Percentiles rank a stretch among this genome's conserved stretches.
phyloP scores from a whole-genome alignment of 1,284 basidiomycete genomes.

The Phellopilus nigrolimitatus region DNA sequence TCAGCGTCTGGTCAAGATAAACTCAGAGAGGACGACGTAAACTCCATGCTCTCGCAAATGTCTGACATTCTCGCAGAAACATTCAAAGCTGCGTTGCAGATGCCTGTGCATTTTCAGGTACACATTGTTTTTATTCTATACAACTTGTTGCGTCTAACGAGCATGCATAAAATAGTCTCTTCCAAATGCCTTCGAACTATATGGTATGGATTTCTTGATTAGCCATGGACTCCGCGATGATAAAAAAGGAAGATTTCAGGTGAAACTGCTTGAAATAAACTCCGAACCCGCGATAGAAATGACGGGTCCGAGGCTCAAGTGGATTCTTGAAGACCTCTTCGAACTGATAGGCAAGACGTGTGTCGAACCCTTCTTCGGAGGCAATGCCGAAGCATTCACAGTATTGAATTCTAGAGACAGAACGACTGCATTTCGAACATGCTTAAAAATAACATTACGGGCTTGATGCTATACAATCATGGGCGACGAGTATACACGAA shows the following conservation, averaged over 20 bases:
- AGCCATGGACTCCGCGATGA: slow-evolving; percentile 37
- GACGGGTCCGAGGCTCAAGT: slow-evolving; percentile 78
- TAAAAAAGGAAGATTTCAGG: slow-evolving; percentile 41
- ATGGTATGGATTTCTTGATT: slow-evolving; percentile 88
- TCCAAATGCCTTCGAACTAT: slow-evolving; percentile 94
- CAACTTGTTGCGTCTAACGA: background rate
- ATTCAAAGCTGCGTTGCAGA: slow-evolving; percentile 82
- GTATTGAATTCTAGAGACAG: background rate
- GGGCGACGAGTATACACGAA: background rate
- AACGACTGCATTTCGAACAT: slow-evolving; percentile 2
- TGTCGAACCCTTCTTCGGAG: slow-evolving; percentile 59
- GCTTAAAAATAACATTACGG: slow-evolving; percentile 6
- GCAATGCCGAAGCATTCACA: background rate
- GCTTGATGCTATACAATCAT: background rate
- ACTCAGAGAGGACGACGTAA: slow-evolving; percentile 49
- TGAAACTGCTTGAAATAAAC: slow-evolving; percentile 88
- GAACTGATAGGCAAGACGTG: slow-evolving; percentile 63
- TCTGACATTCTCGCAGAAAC: slow-evolving; percentile 69
- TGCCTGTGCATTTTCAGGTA: slow-evolving; percentile 86
- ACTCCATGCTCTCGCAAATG: slow-evolving; percentile 58
- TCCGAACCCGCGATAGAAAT: slow-evolving; percentile 96
- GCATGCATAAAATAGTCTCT: slow-evolving; percentile 50
- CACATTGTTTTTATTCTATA: slow-evolving; percentile 18
- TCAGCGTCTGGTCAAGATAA: slow-evolving; percentile 27
- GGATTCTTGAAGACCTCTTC: slow-evolving; percentile 82